phyloP scores from a whole-genome alignment of 805 yeast genomes.

The Kuraishia molischiana region DNA sequence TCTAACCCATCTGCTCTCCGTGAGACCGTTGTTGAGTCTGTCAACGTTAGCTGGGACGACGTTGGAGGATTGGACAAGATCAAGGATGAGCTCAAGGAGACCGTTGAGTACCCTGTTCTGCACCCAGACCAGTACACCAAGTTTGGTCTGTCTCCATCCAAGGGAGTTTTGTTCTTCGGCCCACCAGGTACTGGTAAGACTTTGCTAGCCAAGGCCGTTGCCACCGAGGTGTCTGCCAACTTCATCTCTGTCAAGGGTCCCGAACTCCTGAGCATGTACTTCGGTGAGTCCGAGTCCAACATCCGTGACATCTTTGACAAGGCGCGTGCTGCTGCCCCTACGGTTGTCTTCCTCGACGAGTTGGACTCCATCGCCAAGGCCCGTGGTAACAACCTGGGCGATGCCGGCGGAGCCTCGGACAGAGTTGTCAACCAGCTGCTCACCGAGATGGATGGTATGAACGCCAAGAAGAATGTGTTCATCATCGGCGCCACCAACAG shows the following conservation, averaged over 20 bases:
- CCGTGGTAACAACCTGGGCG: constrained; percentile 86
- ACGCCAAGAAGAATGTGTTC: constrained; percentile 96
- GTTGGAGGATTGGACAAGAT: constrained; percentile 97
- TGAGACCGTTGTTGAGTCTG: constrained; percentile 98
- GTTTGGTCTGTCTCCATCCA: constrained; percentile 95
- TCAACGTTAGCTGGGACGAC: constrained; percentile 98
- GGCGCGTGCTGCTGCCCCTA: constrained; percentile 99
- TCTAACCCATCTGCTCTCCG: constrained; percentile 98
- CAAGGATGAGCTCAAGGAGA: constrained; percentile 95
- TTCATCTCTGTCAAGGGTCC: constrained; percentile 97
- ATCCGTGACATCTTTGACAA: constrained; percentile 96
- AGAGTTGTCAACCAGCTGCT: constrained; percentile 92
- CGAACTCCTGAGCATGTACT: constrained; percentile 91
- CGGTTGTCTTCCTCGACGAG: constrained; percentile 97
- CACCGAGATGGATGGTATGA: constrained; percentile 99
- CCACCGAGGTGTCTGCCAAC: constrained; percentile 97
- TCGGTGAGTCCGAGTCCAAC: constrained; percentile 96
- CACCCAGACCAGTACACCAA: constrained; percentile 99
- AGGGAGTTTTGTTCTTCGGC: constrained; percentile 97
- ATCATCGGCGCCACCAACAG: constrained; percentile 99
- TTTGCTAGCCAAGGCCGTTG: constrained; percentile 95
- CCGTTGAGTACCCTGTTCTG: constrained; percentile 97
- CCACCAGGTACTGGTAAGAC: constrained; percentile 99
- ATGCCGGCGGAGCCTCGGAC: constrained; percentile 95
- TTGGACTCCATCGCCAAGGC: constrained; percentile 96